Evolutionary conservation across 345 rosid species (phyloP), one percentile per base, ranked within the genome.

Genomic region (Citrus inodora): DNA sequence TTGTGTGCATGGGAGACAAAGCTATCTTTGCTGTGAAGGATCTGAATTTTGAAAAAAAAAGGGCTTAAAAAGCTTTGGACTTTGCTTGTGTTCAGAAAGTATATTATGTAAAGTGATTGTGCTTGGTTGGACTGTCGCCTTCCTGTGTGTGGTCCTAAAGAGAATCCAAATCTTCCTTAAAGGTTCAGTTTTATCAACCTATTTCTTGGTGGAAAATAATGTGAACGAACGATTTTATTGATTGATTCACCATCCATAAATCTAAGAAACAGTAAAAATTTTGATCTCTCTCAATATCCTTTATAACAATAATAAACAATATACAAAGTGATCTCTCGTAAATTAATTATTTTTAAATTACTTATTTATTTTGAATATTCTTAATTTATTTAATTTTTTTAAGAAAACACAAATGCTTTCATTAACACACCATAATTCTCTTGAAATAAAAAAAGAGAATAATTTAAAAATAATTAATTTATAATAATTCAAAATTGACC

Each of bases 61-160:
- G 38, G 66, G 19, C 9, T 9, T 40, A 37, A 37, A 37, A 61
- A 81, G 30, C 60, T 38, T 46, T 22, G 77, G 79, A 71, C 80
- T 73, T 82, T 71, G 82, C 81, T 78, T 78, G 70, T 40, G 79
- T 78, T 74, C 61, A 58, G 40, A 51, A 38, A 28, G 46, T 80
- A 58, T 17, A 9, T 55, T 58, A 63, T 67, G 78, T 25, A 78
- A 67, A 79, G 22, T 7, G 37, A 22, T 61, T 22, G 38, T 42
- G 55, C 61, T 78, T 71, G 58, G 83, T 74, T 83, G 79, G 82
- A 42, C 59, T 81, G 81, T 82, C 83, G 33, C 76, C 78, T 60
- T 76, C 67, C 9, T 9, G 6, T 5, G 37, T 56, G 77, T 70
- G 81, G 83, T 72, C 78, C 80, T 22, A 32, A 70, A 53, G 68